Evolutionary conservation across 2,329 filamentous ascomycete genomes (phyloP).

Genomic region (Coniochaeta sp.): DNA sequence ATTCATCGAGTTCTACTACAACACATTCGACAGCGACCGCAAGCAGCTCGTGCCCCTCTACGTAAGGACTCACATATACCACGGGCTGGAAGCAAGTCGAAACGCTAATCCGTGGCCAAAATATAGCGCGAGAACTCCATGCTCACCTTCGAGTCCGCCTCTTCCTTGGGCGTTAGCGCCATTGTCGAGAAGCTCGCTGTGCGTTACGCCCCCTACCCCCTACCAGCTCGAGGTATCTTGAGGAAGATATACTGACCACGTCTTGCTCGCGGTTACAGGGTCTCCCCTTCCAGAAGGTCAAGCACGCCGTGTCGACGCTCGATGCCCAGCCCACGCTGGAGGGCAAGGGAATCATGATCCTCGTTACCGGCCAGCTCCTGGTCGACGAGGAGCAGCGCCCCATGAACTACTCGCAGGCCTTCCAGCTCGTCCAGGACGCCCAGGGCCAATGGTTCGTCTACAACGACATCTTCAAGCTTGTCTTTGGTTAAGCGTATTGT

Average conservation of each 20-base stretch:
- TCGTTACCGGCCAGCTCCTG: slow-evolving; percentile 80
- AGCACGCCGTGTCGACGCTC: slow-evolving; percentile 68
- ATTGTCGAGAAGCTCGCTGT: slow-evolving; percentile 83
- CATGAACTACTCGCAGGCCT: slow-evolving; percentile 86
- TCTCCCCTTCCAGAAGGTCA: slow-evolving; percentile 75
- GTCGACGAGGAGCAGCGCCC: slow-evolving; percentile 81
- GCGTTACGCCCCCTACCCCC: slow-evolving; percentile 23
- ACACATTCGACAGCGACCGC: slow-evolving; percentile 73
- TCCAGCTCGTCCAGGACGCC: slow-evolving; percentile 70
- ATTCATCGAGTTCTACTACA: slow-evolving; percentile 89
- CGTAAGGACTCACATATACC: slow-evolving; percentile 58
- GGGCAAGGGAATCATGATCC: slow-evolving; percentile 66
- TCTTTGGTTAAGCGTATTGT: slow-evolving; percentile 53
- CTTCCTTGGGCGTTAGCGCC: slow-evolving; percentile 51
- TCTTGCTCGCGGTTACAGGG: slow-evolving; percentile 37
- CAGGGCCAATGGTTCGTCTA: slow-evolving; percentile 72
- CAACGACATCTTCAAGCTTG: slow-evolving; percentile 93
- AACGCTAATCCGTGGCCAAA: neutral
- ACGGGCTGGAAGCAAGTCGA: neutral
- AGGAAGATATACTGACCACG: neutral
- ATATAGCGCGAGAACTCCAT: slow-evolving; percentile 73
- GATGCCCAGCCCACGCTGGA: slow-evolving; percentile 74
- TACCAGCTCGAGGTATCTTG: neutral
- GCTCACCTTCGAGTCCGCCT: slow-evolving; percentile 81
- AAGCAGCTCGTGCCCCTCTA: slow-evolving; percentile 63